Base-by-base conservation (phyloP, 164 flowering plant species). In the Berberis thunbergii region DNA sequence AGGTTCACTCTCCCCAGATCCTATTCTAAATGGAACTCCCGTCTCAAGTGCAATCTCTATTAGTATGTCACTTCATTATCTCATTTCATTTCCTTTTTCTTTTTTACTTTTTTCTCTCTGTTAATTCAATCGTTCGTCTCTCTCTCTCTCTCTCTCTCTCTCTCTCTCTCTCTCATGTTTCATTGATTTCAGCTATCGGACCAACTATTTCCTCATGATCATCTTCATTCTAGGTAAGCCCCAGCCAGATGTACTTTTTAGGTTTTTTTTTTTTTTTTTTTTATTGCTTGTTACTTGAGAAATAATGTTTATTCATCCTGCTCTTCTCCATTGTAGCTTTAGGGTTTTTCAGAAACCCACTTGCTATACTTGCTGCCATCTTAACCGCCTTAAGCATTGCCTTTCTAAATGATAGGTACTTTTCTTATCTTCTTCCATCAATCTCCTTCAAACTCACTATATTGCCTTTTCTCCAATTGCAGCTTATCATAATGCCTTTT, bases 41-140 rank as follows among this genome's bases (percentile, higher is more conserved):
- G 96, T 66, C 91, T 89, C 78, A 89, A 89, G 71, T 89, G 96
- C 87, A 89, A 89, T 74, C 86, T 89, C 64, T 89, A 86, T 83
- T 89, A 89, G 96, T 89, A 79, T 39, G 69, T 13, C 39, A 42
- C 26, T 26, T 50, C 38, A 42, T 11, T 5, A 10, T 10, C 45
- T 3, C 43, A 2, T 57, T 39, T 54, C 26, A 6, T 4, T 54
- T n/a, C 13, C 6, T 57, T 39, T 6, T 39, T 59, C 1, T 8
- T 45, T 11, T 42, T 41, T 43, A 12, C 4, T 57, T 5, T 11
- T 39, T 40, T 40, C 12, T 41, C 0, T 6, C 7, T 12, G 60
- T 41, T 5, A 57, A 12, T 42, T 57, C 50, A 48, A 48, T 26
- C 26, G 26, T 26, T 26, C 26, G 26, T 26, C 26, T 26, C 26